Base-by-base conservation (phyloP, 169 alveolate genomes). In the Perkinsus marinus region DNA sequence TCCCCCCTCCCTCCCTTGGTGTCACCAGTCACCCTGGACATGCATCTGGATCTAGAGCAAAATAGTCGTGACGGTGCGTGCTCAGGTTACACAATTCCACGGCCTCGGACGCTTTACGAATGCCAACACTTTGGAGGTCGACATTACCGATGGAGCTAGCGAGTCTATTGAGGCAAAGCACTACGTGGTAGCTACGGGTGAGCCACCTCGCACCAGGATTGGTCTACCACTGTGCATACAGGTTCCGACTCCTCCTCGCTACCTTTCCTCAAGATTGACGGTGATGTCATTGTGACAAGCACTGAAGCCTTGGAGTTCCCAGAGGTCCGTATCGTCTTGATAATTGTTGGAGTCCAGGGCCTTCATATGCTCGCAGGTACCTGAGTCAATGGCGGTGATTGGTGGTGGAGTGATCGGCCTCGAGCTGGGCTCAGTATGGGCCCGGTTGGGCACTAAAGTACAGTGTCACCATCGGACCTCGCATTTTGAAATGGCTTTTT, bases 401-500 rank as follows among this genome's bases (percentile, higher is more conserved):
- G 99, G 99, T n/a, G 99, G 99, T n/a, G 99, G 99, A 30, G 99
- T 98, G 43, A 98, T 98, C 68, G 99, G 99, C 39, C 96, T 98
- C n/a, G 99, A 98, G 94, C 94, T 98, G 43, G 99, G 99, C 47
- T 95, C 98, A 5, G 99, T 98, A 19, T 98, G 97, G 96, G 92
- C 95, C 39, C 95, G 99, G 93, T 93, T 98, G 57, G 99, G 99
- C 39, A 93, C 99, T 68, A 94, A 94, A 47, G 97, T 57, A 57
- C 30, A 26, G n/a, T n/a, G n/a, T n/a, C n/a, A n/a, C n/a, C n/a
- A n/a, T n/a, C n/a, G n/a, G n/a, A n/a, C n/a, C n/a, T n/a, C n/a
- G n/a, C n/a, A n/a, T n/a, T n/a, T n/a, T n/a, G n/a, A n/a, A n/a
- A n/a, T n/a, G n/a, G n/a, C n/a, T n/a, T 41, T 10, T 6, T 41